Base-by-base conservation (phyloP, 306 rosid species). In the Cucumis cinereus region DNA sequence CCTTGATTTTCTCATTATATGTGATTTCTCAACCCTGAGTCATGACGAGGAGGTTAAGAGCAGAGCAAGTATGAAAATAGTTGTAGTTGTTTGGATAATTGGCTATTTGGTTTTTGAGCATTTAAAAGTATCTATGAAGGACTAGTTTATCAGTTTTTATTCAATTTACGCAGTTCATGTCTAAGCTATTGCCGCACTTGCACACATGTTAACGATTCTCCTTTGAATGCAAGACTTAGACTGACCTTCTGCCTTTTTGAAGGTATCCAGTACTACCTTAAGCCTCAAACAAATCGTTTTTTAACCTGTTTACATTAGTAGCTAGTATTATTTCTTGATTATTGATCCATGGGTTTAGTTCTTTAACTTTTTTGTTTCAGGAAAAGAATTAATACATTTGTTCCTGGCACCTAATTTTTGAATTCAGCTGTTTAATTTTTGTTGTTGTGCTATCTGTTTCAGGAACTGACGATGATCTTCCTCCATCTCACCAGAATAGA, bases 401-500 rank as follows among this genome's bases (percentile, higher is more conserved):
- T 74, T n/a, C 53, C 24, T 74, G 35, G 19, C 52, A 35, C 3
- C 6, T 74, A 35, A 33, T 5, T 35, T 22, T 24, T 54, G 66
- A 47, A 28, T 24, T 17, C 56, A 67, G 20, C 74, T 43, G 62
- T 54, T 45, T 50, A 55, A 55, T 79, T 79, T 62, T 79, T 62
- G 76, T 50, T 53, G 36, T 62, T 36, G 49, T 17, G 10, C 38
- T 47, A 45, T 70, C 20, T 5, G 22, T 77, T 77, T 17, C 80
- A 77, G 80, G 80, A 66, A 77, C 80, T 53, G 80, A 77, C 22
- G 80, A 77, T 8, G 80, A 77, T 77, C 80, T 77, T 49, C 80
- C 80, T 53, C 80, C 80, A 77, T 66, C 75, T 13, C 80, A 77
- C 71, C 80, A 77, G 60, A 77, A 66, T 85, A 88, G 96, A 84